Evolutionary conservation across 441 rosid species (phyloP), one percentile per base, ranked within the genome.

Genomic region (Biscutella laevigata): DNA sequence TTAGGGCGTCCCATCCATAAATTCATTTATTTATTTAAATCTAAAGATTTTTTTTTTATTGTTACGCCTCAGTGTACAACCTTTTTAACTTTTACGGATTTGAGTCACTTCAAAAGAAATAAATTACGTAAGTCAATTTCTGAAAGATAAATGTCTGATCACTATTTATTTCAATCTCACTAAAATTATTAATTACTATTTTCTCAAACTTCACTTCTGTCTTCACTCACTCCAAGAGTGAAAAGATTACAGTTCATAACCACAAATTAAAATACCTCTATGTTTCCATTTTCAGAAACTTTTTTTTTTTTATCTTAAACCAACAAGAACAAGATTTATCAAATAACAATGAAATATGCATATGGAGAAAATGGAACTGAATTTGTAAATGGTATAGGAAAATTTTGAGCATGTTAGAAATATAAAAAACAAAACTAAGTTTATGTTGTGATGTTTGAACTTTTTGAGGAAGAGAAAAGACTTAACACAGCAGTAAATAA

Each of bases 81-180:
- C 54, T 58, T 43, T 58, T 43, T 17, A 17, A 58, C 64, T 58
- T 58, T 65, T 58, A 65, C 55, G 19, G 70, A 36, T 59, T 53
- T 65, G 42, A 43, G 65, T 65, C 53, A 58, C 64, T 65, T 65
- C 64, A 29, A 11, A 36, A 49, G 34, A 57, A 57, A 41, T 59
- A 58, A 65, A 64, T 64, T 20, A 49, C 59, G 17, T 5, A 57
- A 51, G 65, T 65, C 64, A 37, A 24, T 51, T 65, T 44, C 49
- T 36, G 54, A 54, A 58, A 51, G 64, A 57, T 51, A 44, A 53
- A 45, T 66, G 66, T 66, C 71, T 66, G 65, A 66, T 66, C 65
- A 59, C 65, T 51, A 58, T 58, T 66, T 36, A 66, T 59, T 66
- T 66, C 65, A 45, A 56, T 58, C 19, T 44, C 56, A 45, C 56